Conservation (phyloP, 805 yeast genomes). For the Monosporozyma servazzii region DNA sequence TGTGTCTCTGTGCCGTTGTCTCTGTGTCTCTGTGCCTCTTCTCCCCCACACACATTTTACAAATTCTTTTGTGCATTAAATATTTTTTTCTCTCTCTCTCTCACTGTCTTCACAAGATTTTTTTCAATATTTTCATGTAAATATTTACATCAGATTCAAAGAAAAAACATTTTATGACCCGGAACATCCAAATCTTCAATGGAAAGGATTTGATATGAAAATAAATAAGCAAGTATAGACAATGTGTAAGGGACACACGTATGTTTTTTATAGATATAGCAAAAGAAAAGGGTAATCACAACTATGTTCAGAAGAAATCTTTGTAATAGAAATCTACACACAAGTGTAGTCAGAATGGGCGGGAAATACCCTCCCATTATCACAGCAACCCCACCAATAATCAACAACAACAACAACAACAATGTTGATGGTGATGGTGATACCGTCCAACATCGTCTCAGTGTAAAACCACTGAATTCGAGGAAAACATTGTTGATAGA, state of each 20-base stretch:
- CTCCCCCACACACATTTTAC: too few relatives aligned
- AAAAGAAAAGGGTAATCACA: too few relatives aligned
- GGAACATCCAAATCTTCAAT: too few relatives aligned
- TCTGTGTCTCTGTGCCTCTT: neutral
- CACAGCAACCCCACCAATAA: neutral
- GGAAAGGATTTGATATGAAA: too few relatives aligned
- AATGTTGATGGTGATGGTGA: neutral
- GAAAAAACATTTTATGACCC: too few relatives aligned
- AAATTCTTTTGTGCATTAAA: too few relatives aligned
- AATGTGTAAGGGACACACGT: neutral
- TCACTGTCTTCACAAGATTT: neutral
- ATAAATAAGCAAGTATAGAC: neutral
- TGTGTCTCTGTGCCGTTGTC: neutral
- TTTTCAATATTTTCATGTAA: neutral
- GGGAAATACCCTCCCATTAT: neutral
- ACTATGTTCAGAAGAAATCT: neutral
- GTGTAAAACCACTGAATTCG: constrained; percentile 55
- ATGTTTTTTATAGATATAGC: too few relatives aligned
- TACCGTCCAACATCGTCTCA: constrained; percentile 25
- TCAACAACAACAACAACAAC: too few relatives aligned
- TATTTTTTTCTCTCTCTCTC: neutral
- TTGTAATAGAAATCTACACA: neutral
- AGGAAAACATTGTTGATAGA: constrained; percentile 85
- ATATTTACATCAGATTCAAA: neutral
- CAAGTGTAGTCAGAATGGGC: neutral